Conservation (phyloP, 116 monocot genomes). For the Iris pallida region DNA sequence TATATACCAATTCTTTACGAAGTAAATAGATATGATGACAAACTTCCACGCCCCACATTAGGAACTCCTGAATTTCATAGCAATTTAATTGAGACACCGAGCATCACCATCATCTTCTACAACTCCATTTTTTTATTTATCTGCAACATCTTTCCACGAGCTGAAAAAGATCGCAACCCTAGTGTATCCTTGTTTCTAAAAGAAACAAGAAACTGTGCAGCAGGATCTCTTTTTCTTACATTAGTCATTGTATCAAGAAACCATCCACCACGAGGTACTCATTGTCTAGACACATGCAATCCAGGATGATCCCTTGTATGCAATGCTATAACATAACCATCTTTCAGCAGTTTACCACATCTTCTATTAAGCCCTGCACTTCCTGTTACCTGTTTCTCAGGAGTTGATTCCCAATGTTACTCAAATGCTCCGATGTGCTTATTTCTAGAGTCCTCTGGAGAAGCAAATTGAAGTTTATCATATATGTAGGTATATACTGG, state of each 20-base stretch:
- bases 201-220: constrained; percentile 65
- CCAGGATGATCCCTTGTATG: constrained; percentile 43
- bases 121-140: no score
- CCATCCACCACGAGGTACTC: constrained; percentile 65
- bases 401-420: constrained; percentile 27
- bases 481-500: no score
- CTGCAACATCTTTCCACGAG: constrained; percentile 86
- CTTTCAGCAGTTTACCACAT: constrained; percentile 40
- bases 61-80: no score
- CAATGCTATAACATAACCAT: constrained; percentile 64
- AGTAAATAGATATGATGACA: no score
- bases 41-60: no score
- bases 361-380: constrained; percentile 15
- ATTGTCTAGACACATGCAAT: constrained; percentile 51
- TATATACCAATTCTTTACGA: no score
- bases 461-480: no score
- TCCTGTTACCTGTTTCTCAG: constrained; percentile 25
- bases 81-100: no score
- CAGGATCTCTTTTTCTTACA: constrained; percentile 73
- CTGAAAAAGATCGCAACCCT: constrained; percentile 63
- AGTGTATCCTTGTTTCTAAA: constrained; percentile 63
- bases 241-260: constrained; percentile 56
- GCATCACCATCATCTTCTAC: no score
- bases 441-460: constrained; percentile 57
- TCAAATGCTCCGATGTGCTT: constrained; percentile 45